phyloP scores from a whole-genome alignment of 2,329 filamentous ascomycete genomes.

The Calonectria hawksworthii region DNA sequence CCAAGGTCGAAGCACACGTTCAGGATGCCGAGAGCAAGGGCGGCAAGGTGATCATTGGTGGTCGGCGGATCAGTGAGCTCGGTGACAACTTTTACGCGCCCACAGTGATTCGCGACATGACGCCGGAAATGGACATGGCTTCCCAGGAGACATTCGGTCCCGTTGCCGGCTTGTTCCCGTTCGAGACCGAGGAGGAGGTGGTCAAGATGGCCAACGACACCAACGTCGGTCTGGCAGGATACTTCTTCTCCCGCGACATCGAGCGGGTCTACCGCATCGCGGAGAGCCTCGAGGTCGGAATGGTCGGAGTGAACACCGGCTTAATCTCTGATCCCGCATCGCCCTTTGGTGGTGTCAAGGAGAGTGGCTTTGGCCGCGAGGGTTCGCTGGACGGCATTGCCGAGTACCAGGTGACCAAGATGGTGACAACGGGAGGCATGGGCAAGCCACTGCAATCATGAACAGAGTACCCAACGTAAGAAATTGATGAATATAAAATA shows the following conservation, averaged over 20 bases:
- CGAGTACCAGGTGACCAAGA: conserved; percentile 84
- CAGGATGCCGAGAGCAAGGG: conserved; percentile 84
- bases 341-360: conserved; percentile 85
- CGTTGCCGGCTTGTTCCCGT: conserved; percentile 90
- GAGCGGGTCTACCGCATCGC: conserved; percentile 73
- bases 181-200: conserved; percentile 90
- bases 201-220: conserved; percentile 84
- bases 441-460: conserved; percentile 64
- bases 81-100: conserved; percentile 91
- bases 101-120: conserved; percentile 92
- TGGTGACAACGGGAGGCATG: conserved; percentile 67
- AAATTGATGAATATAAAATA: neutral
- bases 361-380: conserved; percentile 85
- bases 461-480: neutral
- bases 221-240: conserved; percentile 91
- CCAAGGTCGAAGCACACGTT: conserved; percentile 85
- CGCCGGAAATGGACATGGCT: conserved; percentile 84
- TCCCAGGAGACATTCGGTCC: conserved; percentile 96
- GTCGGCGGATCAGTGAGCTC: conserved; percentile 79
- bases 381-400: conserved; percentile 83
- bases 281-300: conserved; percentile 83
- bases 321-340: conserved; percentile 70
- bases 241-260: conserved; percentile 85
- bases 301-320: conserved; percentile 89
- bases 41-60: conserved; percentile 80